Conservation (phyloP, 2,329 filamentous ascomycete genomes). For the Exophiala mesophila region DNA sequence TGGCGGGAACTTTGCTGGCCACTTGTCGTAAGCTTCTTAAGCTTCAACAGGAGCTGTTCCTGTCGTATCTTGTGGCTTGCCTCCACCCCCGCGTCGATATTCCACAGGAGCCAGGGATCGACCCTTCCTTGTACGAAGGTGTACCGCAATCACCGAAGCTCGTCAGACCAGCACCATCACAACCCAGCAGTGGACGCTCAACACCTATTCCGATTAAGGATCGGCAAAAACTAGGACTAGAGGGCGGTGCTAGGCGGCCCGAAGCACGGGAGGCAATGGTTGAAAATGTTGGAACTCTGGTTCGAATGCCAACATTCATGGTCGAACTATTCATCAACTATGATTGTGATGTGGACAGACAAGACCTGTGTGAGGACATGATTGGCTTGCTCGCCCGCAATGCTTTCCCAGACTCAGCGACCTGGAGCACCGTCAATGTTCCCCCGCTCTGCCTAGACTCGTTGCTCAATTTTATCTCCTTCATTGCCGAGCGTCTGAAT, state of each 20-base stretch:
- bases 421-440: conserved; percentile 98
- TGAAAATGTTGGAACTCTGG: conserved; percentile 86
- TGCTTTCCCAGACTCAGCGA: conserved; percentile 92
- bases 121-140: conserved; percentile 84
- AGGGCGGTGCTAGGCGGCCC: conserved; percentile 85
- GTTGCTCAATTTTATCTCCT: conserved; percentile 83
- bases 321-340: conserved; percentile 96
- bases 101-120: conserved; percentile 81
- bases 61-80: conserved; percentile 91
- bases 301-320: conserved; percentile 91
- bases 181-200: conserved; percentile 70
- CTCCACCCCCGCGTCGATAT: conserved; percentile 93
- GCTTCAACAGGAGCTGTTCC: conserved; percentile 90
- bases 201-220: conserved; percentile 92
- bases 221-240: conserved; percentile 83
- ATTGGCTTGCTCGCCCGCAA: conserved; percentile 88
- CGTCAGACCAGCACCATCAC: conserved; percentile 72
- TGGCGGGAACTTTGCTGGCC: conserved; percentile 82
- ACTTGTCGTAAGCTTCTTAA: conserved; percentile 89
- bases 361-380: conserved; percentile 92
- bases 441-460: conserved; percentile 92
- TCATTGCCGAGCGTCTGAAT: conserved; percentile 79
- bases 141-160: conserved; percentile 88
- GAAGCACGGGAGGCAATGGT: conserved; percentile 98
- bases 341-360: conserved; percentile 87